Evolutionary conservation across 306 rosid species (phyloP).

Genomic region (Quercus agrifolia): DNA sequence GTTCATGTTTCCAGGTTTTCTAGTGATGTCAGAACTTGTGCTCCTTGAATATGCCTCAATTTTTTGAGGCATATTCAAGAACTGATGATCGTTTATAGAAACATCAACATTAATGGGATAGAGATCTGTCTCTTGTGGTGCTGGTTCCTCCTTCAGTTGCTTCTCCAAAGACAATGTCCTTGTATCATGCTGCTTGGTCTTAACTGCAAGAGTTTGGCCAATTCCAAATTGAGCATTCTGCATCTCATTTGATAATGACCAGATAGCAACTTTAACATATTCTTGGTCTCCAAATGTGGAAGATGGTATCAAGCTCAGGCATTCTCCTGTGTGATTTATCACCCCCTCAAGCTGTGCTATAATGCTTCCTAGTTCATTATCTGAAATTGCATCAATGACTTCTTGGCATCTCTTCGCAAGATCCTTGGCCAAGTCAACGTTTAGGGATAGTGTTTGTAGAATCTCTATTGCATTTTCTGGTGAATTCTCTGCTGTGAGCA

Average conservation of each 20-base stretch:
- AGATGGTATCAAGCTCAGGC: conserved; percentile 31
- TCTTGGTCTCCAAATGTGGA: conserved; percentile 31
- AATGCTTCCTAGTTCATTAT: conserved; percentile 8
- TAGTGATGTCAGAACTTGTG: conserved; percentile 3
- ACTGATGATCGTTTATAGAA: conserved; percentile 13
- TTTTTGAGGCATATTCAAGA: not conserved
- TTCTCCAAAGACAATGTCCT: conserved; percentile 2
- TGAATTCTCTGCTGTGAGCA: conserved; percentile 17
- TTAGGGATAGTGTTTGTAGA: conserved; percentile 30
- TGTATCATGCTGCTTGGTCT: not conserved
- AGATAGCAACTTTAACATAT: conserved; percentile 30
- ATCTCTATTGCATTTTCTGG: conserved; percentile 28
- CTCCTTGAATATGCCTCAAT: not conserved
- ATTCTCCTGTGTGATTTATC: conserved; percentile 35
- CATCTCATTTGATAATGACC: conserved; percentile 41
- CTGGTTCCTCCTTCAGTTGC: conserved; percentile 14
- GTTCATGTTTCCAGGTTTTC: conserved; percentile 4
- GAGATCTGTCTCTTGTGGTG: conserved; percentile 31
- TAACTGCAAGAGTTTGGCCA: not conserved
- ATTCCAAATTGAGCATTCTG: conserved; percentile 13
- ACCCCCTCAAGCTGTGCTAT: conserved; percentile 24
- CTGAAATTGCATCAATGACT: conserved; percentile 10
- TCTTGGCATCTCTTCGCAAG: conserved; percentile 31
- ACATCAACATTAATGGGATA: conserved; percentile 32
- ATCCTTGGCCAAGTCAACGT: conserved; percentile 27